These are phyloP conservation scores for Termitomyces sp. DNA, from an alignment of 1,284 basidiomycete genomes.

Conservation along the genomic window DNA sequence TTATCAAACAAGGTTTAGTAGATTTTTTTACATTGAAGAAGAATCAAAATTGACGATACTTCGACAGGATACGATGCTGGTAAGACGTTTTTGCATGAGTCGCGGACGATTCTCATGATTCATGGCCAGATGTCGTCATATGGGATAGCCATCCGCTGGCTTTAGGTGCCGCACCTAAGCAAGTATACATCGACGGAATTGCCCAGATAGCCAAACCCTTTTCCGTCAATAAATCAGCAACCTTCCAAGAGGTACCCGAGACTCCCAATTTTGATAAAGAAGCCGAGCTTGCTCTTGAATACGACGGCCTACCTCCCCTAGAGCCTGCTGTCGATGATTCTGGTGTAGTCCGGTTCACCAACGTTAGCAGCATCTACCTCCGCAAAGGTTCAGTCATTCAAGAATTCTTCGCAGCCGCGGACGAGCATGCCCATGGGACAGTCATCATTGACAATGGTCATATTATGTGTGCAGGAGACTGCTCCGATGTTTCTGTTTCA, in stretches of 20 bases:
- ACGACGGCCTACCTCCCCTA: constrained; percentile 65
- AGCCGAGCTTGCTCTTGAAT: constrained; percentile 46
- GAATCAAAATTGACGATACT: neutral
- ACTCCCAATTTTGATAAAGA: constrained; percentile 61
- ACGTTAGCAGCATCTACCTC: constrained; percentile 46
- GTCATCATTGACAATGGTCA: constrained; percentile 39
- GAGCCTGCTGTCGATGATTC: constrained; percentile 29
- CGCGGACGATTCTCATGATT: neutral
- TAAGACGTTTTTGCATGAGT: constrained; percentile 10
- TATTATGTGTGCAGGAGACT: constrained; percentile 35
- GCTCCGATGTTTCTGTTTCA: constrained; percentile 13
- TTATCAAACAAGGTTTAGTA: constrained; percentile 50
- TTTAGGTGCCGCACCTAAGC: constrained; percentile 66
- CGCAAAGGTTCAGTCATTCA: constrained; percentile 26
- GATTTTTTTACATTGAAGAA: neutral
- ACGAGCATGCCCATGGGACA: constrained; percentile 22
- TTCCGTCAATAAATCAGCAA: constrained; percentile 38
- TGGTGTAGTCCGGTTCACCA: constrained; percentile 50
- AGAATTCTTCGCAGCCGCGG: constrained; percentile 23
- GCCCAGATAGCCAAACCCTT: constrained; percentile 48
- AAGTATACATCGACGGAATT: constrained; percentile 72
- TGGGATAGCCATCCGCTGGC: constrained; percentile 79
- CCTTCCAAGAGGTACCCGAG: constrained; percentile 43
- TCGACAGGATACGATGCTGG: constrained; percentile 33
- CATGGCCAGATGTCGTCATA: constrained; percentile 47